phyloP scores from a whole-genome alignment of 2,329 filamentous ascomycete genomes.

The Fusarium sp. region DNA sequence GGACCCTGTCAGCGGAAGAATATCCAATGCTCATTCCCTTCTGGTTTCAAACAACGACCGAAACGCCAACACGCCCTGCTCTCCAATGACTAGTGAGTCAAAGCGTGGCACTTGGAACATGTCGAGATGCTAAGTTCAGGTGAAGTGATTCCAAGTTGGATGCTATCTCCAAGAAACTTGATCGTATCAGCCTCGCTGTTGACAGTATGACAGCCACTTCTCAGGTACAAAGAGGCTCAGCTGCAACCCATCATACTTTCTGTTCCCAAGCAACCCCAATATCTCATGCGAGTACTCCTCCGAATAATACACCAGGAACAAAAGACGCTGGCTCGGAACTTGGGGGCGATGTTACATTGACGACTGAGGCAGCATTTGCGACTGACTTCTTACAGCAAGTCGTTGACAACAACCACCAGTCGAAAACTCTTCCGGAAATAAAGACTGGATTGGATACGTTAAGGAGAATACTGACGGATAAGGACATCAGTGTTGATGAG shows the following conservation, averaged over 20 bases:
- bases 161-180: conserved; percentile 8
- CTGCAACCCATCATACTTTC: neutral
- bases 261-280: neutral
- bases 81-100: conserved; percentile 8
- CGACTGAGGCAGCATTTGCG: conserved; percentile 11
- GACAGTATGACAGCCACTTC: neutral
- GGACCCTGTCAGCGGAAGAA: conserved; percentile 14
- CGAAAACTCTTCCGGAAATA: neutral
- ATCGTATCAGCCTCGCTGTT: conserved; percentile 15
- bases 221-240: neutral
- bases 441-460: neutral
- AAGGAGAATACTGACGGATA: neutral
- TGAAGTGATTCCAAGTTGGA: conserved; percentile 9
- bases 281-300: neutral
- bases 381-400: conserved; percentile 6
- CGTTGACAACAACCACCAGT: conserved; percentile 10
- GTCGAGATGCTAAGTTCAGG: fast-evolving
- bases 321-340: neutral
- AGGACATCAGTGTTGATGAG: neutral
- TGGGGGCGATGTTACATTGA: conserved; percentile 7
- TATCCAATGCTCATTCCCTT: conserved; percentile 12
- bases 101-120: fast-evolving
- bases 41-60: conserved; percentile 11
- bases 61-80: conserved; percentile 1
- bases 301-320: fast-evolving